These are phyloP conservation scores for Flaveria sonorensis DNA, from an alignment of 129 eudicot genomes.

Conservation along the genomic window DNA sequence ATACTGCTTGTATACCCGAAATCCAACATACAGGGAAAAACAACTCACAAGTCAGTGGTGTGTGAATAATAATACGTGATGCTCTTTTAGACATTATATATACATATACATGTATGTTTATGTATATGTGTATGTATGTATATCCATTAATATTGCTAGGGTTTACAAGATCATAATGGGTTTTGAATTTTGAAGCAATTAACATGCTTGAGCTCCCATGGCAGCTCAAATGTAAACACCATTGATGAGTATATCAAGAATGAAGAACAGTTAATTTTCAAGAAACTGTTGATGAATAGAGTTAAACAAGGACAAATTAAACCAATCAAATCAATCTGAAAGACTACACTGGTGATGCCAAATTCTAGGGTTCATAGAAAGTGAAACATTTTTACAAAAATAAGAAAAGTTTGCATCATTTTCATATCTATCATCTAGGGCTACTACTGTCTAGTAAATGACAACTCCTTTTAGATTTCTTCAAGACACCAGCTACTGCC, in stretches of 20 bases:
- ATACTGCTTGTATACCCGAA: no score
- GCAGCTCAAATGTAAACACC: neutral
- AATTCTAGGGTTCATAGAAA: constrained; percentile 38
- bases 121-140: no score
- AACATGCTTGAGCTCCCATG: constrained; percentile 9
- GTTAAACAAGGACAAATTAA: constrained; percentile 28
- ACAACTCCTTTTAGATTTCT: constrained; percentile 35
- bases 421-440: constrained; percentile 37
- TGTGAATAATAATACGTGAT: no score
- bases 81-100: no score
- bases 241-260: constrained; percentile 4
- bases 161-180: neutral
- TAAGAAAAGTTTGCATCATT: constrained; percentile 27
- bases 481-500: constrained; percentile 22
- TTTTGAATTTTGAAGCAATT: neutral
- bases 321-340: constrained; percentile 43
- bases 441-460: constrained; percentile 33
- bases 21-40: no score
- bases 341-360: constrained; percentile 38
- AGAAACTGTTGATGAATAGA: constrained; percentile 40
- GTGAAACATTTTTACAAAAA: constrained; percentile 15
- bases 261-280: constrained; percentile 18
- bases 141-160: neutral
- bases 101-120: no score
- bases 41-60: no score